Evolutionary conservation across 2,329 filamentous ascomycete species (phyloP), one percentile per base, ranked within the genome.

Genomic region (Monilinia aucupariae): DNA sequence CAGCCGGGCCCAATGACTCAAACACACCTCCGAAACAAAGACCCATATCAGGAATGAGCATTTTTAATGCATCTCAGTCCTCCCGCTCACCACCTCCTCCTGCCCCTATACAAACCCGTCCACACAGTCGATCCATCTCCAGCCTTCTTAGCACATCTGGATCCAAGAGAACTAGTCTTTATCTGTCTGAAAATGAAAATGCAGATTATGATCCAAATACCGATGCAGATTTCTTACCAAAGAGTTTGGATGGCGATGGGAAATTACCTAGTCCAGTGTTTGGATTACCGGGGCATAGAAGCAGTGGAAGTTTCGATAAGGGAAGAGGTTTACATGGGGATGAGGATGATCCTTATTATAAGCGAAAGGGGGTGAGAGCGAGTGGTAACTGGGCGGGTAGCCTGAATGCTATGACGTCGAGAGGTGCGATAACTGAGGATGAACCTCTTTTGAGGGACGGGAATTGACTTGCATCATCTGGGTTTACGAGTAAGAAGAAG

Each of bases 141-240:
- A 53, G 47, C n/a, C 7, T 47, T 27, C 30, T 39, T 13, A 48
- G 51, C 13, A 25, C 8, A 9, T 22, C 30, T 12, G 30, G 17
- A 10, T 45, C 37, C 13, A 51, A 61, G 39, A 13, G 37, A 32
- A 34, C 15, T 2, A 56, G 50, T 48, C 8, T 56, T 30, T 17
- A 54, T 37, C 30, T 34, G 2, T 30, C 34, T 22, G 45, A 48
- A 17, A 62, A 22, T 4, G n/a, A 4, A 10, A 39, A 39, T 1
- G 7, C 20, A 58, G 61, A 60, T 10, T 63, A 63, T 48, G 61
- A 60, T 60, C 61, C 45, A 45, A 48, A 56, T 10, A 49, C 51
- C 22, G 47, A 56, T 25, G 62, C 48, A 17, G 55, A 60, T n/a
- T 48, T 64, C 25, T 15, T 62, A 20, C 48, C 52, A 17, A 55